Conservation (phyloP, 768 basidiomycete genomes). For the Coprinopsis strossmayeri region DNA sequence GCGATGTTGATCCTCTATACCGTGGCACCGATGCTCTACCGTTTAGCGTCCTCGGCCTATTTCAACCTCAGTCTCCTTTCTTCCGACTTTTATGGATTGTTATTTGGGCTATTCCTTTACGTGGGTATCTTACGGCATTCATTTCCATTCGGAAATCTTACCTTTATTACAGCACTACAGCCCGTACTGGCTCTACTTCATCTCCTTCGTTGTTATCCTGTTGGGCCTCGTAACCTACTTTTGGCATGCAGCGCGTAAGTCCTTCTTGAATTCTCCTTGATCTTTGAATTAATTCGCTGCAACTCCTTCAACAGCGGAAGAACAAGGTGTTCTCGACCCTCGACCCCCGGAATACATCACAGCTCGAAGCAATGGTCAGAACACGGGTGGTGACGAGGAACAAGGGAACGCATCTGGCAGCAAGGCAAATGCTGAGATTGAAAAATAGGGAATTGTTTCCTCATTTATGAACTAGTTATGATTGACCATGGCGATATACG, state of each 20-base stretch:
- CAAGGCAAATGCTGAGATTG: no score
- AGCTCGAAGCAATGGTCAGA: no score
- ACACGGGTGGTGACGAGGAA: no score
- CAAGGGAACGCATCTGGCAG: no score
- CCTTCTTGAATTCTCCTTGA: background rate
- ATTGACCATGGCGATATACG: no score
- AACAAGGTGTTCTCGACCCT: slow-evolving; percentile 61
- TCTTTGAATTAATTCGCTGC: background rate
- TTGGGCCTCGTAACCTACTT: slow-evolving; percentile 77
- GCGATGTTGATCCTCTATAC: slow-evolving; percentile 87
- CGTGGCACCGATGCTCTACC: slow-evolving; percentile 78
- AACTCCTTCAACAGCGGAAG: slow-evolving; percentile 45
- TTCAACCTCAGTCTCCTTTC: slow-evolving; percentile 84
- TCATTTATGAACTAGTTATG: no score
- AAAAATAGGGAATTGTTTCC: no score
- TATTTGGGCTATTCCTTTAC: slow-evolving; percentile 62
- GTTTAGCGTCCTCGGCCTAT: slow-evolving; percentile 79
- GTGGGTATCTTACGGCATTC: slow-evolving; percentile 22
- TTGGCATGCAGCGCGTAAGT: slow-evolving; percentile 79
- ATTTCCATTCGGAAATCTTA: background rate
- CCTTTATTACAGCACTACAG: slow-evolving; percentile 65
- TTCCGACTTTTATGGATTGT: slow-evolving; percentile 81
- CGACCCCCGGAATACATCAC: slow-evolving; percentile 53
- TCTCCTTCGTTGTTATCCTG: slow-evolving; percentile 66
- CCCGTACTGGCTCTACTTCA: slow-evolving; percentile 88